phyloP scores from a whole-genome alignment of 768 basidiomycete species.

The Tulasnella sp. region DNA sequence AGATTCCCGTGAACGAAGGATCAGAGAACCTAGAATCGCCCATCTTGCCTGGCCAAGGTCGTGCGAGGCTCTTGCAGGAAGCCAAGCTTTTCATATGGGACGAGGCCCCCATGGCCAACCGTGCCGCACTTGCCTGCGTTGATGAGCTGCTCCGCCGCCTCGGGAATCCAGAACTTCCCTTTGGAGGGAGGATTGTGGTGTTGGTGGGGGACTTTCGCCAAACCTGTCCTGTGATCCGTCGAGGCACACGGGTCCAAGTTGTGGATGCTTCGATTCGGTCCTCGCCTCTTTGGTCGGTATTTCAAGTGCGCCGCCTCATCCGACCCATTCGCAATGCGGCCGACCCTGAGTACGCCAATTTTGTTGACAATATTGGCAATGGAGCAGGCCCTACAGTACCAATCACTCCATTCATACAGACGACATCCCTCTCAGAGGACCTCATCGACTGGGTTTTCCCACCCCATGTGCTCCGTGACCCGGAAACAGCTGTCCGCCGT shows the following conservation, averaged over 20 bases:
- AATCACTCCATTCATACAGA: slow-evolving; percentile 22
- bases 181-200: slow-evolving; percentile 31
- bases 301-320: slow-evolving; percentile 25
- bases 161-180: slow-evolving; percentile 24
- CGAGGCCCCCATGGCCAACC: slow-evolving; percentile 34
- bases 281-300: slow-evolving; percentile 27
- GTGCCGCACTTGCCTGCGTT: slow-evolving; percentile 27
- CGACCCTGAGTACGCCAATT: slow-evolving; percentile 19
- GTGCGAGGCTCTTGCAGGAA: slow-evolving; percentile 28
- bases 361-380: neutral
- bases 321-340: slow-evolving; percentile 30
- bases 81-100: slow-evolving; percentile 31
- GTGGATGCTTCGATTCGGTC: slow-evolving; percentile 30
- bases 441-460: slow-evolving; percentile 27
- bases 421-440: slow-evolving; percentile 16
- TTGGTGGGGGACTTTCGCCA: slow-evolving; percentile 33
- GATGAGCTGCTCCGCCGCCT: slow-evolving; percentile 27
- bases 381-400: slow-evolving; percentile 22
- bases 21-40: slow-evolving; percentile 26
- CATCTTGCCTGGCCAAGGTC: slow-evolving; percentile 23
- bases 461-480: slow-evolving; percentile 22
- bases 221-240: slow-evolving; percentile 30
- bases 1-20: slow-evolving; percentile 22
- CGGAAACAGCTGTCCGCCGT: slow-evolving; percentile 24
- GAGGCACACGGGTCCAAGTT: slow-evolving; percentile 23